A percentile compares a stretch with the other conserved stretches of the same genome.
These are phyloP conservation scores for Coniochaeta ligniaria DNA, from an alignment of 2,329 filamentous ascomycete genomes.

Conservation along the genomic window DNA sequence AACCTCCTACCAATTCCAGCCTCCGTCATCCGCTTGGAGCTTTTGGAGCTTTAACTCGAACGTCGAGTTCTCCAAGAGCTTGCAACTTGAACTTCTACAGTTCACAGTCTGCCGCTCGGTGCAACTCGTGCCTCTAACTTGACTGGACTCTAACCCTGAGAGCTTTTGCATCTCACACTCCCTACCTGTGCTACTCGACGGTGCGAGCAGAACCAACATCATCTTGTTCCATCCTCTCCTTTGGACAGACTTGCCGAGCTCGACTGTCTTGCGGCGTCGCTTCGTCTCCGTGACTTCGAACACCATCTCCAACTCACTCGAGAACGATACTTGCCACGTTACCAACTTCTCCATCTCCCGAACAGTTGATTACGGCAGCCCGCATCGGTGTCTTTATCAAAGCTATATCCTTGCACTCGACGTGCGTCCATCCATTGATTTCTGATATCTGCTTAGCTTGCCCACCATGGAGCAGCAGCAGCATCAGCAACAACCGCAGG, in stretches of 20 bases:
- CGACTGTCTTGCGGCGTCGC: neutral
- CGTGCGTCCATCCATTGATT: conserved; percentile 26
- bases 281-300: neutral
- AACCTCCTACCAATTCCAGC: neutral
- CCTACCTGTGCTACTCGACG: neutral
- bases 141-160: neutral
- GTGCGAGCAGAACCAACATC: neutral
- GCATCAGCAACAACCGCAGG: conserved; percentile 39
- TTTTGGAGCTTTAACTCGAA: neutral
- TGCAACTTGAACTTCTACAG: neutral
- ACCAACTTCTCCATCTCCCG: neutral
- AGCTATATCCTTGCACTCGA: conserved; percentile 30
- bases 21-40: neutral
- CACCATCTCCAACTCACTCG: neutral
- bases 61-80: neutral
- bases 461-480: conserved; percentile 62
- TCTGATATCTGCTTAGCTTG: conserved; percentile 22
- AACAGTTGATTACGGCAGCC: neutral
- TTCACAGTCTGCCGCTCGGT: neutral
- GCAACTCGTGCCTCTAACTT: neutral
- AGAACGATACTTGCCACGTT: neutral
- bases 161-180: neutral
- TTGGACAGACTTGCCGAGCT: conserved; percentile 1
- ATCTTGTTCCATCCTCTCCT: conserved; percentile 4
- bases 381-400: neutral